Base-by-base conservation (phyloP, 371 early-diverging fungal species). In the Mucor velutinosus region DNA sequence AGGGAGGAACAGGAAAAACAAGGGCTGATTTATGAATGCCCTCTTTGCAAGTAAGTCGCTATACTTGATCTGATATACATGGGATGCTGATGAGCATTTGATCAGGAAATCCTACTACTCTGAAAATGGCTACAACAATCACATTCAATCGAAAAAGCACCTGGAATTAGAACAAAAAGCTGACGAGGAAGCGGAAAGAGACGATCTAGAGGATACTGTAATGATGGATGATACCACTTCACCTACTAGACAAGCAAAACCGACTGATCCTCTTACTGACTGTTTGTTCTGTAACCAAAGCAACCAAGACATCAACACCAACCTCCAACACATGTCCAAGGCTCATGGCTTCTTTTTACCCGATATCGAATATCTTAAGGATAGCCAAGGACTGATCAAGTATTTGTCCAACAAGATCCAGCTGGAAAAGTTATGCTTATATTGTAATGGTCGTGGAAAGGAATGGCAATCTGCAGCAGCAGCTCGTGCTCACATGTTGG, bases 321-420 rank as follows among this genome's bases (percentile, higher is more conserved):
- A 94, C 71, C 72, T 99, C 64, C 80, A 81, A 14, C 99, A 99
- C 79, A 99, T 99, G 99, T 80, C 88, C 8, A 76, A 77, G 51
- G 79, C 70, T 5, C 99, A 99, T 78, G 90, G 92, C 57, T 94
- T 99, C 84, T 99, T 97, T 75, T 88, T 99, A 64, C 99, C 99
- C n/a, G 97, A 98, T 79, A 81, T 92, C 35, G 98, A 98, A 79
- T 96, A 91, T 70, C 76, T 98, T 33, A 88, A 86, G 2, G 95
- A 98, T 66, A 66, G 92, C 14, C 86, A 86, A 33, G 99, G 98
- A 5, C 78, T 99, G 68, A 79, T 99, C 61, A 76, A 77, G 60
- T 97, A 95, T 73, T 79, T 99, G 32, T 94, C 90, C 10, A 93
- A 95, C 71, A 98, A 98, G 78, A 83, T 99, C 66, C 85, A 93